Evolutionary conservation across 208 protist genomes (phyloP).

Genomic region (Wallacemonas rigidus): DNA sequence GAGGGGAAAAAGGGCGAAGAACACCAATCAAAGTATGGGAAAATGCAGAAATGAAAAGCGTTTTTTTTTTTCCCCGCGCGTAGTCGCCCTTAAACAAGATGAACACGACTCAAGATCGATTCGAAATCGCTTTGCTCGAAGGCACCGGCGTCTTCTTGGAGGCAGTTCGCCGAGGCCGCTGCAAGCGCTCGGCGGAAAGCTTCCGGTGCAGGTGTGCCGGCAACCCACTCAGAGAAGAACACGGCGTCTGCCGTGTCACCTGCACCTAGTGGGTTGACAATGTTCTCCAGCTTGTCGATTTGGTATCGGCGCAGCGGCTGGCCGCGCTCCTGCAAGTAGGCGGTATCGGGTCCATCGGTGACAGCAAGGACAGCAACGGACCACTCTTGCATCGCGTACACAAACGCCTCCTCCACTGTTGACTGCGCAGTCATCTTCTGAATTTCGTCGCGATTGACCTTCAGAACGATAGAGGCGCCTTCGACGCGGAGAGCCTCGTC

Average conservation of each 20-base stretch:
- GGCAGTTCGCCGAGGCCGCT: constrained; percentile 43
- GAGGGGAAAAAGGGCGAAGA: too few relatives aligned
- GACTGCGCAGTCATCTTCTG: constrained; percentile 25
- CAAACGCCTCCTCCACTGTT: constrained; percentile 28
- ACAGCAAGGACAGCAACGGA: constrained; percentile 30
- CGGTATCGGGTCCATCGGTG: constrained; percentile 30
- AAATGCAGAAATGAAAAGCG: too few relatives aligned
- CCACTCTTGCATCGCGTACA: constrained; percentile 32
- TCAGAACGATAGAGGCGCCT: constrained; percentile 26
- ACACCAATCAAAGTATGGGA: too few relatives aligned
- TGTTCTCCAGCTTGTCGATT: constrained; percentile 25
- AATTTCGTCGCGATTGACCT: constrained; percentile 38
- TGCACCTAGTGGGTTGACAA: constrained; percentile 38
- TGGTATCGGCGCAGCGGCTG: constrained; percentile 8
- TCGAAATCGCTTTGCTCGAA: constrained; percentile 21
- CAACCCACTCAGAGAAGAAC: constrained; percentile 32
- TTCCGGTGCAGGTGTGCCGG: constrained; percentile 16
- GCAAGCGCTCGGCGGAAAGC: constrained; percentile 36
- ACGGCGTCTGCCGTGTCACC: constrained; percentile 43
- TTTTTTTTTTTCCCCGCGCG: neutral
- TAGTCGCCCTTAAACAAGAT: constrained; percentile 50
- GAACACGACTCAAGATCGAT: neutral
- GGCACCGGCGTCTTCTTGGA: constrained; percentile 29
- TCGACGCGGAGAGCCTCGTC: constrained; percentile 28
- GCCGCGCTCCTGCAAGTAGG: constrained; percentile 29